A percentile compares a stretch with the other conserved stretches of the same genome.
phyloP scores from a whole-genome alignment of 2,329 filamentous ascomycete genomes.

The Fusarium abutilonis region DNA sequence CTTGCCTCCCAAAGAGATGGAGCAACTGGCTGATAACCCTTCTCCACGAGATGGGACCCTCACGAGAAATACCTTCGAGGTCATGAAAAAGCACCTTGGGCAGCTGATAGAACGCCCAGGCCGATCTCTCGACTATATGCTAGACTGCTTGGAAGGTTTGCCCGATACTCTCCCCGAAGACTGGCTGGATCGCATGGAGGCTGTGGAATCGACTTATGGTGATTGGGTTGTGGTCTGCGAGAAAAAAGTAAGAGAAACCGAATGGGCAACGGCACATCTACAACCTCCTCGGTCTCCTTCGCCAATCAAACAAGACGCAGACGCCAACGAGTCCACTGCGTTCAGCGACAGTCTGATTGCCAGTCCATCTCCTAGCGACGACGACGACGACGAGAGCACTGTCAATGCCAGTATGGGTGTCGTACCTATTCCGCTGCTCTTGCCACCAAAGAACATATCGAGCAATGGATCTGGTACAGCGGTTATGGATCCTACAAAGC shows the following conservation, averaged over 20 bases:
- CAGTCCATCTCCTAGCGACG: slow-evolving; percentile 31
- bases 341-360: slow-evolving; percentile 17
- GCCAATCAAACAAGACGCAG: slow-evolving; percentile 30
- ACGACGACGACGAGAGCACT: slow-evolving; percentile 36
- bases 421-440: slow-evolving; percentile 37
- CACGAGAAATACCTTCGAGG: slow-evolving; percentile 59
- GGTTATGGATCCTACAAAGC: slow-evolving; percentile 17
- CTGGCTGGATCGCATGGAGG: slow-evolving; percentile 90
- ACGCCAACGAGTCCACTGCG: slow-evolving; percentile 10
- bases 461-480: slow-evolving; percentile 3
- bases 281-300: slow-evolving; percentile 38
- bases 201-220: slow-evolving; percentile 78
- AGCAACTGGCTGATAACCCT: slow-evolving; percentile 22
- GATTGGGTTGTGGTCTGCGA: slow-evolving; percentile 85
- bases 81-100: slow-evolving; percentile 72
- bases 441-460: slow-evolving; percentile 31
- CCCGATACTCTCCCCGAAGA: slow-evolving; percentile 83
- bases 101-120: slow-evolving; percentile 76
- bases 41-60: slow-evolving; percentile 44
- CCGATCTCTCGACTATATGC: slow-evolving; percentile 80
- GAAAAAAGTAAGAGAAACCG: slow-evolving; percentile 73
- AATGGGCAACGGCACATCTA: slow-evolving; percentile 54
- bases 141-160: slow-evolving; percentile 85
- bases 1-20: slow-evolving; percentile 38
- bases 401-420: slow-evolving; percentile 23